Evolutionary conservation across 179 eudicot species (phyloP), one percentile per base, ranked within the genome.

Genomic region (Beta macrorhiza): DNA sequence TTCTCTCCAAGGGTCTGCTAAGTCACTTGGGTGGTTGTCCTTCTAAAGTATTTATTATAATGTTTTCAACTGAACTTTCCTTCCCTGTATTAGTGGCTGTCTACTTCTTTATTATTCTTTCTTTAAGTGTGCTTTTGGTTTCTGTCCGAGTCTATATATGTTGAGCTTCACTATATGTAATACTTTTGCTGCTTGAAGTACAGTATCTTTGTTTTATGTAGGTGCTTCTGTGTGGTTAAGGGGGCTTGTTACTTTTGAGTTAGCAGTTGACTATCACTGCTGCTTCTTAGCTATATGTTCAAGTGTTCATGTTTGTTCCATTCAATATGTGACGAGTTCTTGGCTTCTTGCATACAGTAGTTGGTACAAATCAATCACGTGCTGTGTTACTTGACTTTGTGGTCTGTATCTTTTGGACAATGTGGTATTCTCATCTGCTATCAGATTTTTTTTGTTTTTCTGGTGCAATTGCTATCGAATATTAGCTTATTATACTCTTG

Each of bases 331-430:
- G 32, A 29, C 32, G 32, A 29, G 32, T 49, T 49, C 7, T 49
- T 70, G 29, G 19, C 14, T 45, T 70, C 74, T 70, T 70, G 29
- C 74, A 47, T 52, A 52, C 12, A 51, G 63, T 32, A 56, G 19
- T 53, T 29, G 1, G 74, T 45, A 12, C 25, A 12, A 64, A 56
- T 22, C 37, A 17, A 16, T 58, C 10, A 11, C 13, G 13, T 56
- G 13, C 3, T 58, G 16, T 75, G 51, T 75, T 57, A 29, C 77
- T 74, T 74, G 77, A 55, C 22, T 74, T 74, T 25, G 37, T 25
- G 77, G 20, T 71, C 70, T n/a, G 14, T 53, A 70, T 57, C 16
- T 55, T 7, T 47, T 75, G 67, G n/a, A 44, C 45, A 42, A 56
- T 22, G 12, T 65, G 4, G 5, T 47, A 72, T 52, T 25, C 45